Evolutionary conservation across 495 filamentous ascomycete genomes (phyloP).

Genomic region (Aspergillus sclerotiicarbonarius): DNA sequence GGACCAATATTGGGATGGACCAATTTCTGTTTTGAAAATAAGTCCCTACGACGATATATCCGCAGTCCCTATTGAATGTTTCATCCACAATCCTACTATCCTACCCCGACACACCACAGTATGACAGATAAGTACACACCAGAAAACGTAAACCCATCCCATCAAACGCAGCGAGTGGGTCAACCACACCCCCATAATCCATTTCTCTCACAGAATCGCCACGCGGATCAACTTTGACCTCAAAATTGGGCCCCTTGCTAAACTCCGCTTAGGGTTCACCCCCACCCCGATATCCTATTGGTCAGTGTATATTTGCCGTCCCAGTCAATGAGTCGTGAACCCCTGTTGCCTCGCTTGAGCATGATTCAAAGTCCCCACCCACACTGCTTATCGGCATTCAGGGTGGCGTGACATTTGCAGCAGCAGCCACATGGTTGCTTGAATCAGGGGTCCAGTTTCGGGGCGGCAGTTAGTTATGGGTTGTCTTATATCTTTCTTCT

Average conservation of each 20-base stretch:
- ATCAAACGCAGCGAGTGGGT: too few species aligned
- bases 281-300: neutral
- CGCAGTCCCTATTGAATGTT: too few species aligned
- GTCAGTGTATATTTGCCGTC: neutral
- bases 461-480: neutral
- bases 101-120: too few species aligned
- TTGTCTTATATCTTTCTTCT: neutral
- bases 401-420: neutral
- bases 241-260: neutral
- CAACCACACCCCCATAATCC: too few species aligned
- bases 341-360: neutral
- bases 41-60: too few species aligned
- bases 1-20: too few species aligned
- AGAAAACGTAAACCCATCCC: too few species aligned
- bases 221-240: too few species aligned
- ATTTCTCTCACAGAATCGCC: too few species aligned
- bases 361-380: constrained; percentile 2
- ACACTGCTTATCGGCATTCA: neutral
- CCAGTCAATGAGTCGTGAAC: neutral
- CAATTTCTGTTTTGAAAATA: too few species aligned
- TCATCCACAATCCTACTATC: too few species aligned
- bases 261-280: neutral
- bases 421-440: neutral
- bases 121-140: too few species aligned
- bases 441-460: neutral